Base-by-base conservation (phyloP, 768 basidiomycete genomes). In the Boletus eberwhitei region DNA sequence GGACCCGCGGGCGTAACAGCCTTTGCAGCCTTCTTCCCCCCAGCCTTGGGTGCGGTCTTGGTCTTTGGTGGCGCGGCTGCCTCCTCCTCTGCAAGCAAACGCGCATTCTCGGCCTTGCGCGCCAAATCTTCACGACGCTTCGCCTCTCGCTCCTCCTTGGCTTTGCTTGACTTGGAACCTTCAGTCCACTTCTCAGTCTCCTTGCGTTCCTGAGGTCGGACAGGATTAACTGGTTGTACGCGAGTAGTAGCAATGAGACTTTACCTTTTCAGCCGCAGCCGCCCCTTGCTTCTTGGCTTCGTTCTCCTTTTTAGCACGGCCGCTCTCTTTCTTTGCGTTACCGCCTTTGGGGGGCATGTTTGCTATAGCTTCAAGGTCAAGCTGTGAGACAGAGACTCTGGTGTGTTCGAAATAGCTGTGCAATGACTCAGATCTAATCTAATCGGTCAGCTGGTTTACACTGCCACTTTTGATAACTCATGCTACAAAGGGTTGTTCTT, bases 241-340 rank as follows among this genome's bases (percentile, higher is more conserved):
- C 22, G 52, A 34, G 14, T 19, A 38, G 54, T 14, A 5, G 35
- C 8, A 40, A 53, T 16, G 22, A 26, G 37, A 50, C 64, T 68
- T 45, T 47, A 85, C 90, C 74, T 80, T 85, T 13, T 84, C 88
- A 8, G 77, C 78, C 12, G 76, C 77, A 0, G 78, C 84, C 5
- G 76, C 78, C 7, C 79, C 82, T 57, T 82, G 79, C 72, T 93
- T 94, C 77, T 87, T 91, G 9, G 81, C 77, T 67, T 92, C 90
- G 67, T 93, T 94, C 66, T 94, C 90, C 71, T 97, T 97, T 74
- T 92, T 94, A 1, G 93, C 88, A 50, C 89, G 74, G 5, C 94
- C 93, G 40, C 83, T 73, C 71, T 96, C 94, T 70, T 96, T 96
- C 85, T 96, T 97, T 53, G 90, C 78, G 77, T 93, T 96, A 62